Evolutionary conservation across 2,329 filamentous ascomycete species (phyloP).

Genomic region (Alternaria incomplexa): DNA sequence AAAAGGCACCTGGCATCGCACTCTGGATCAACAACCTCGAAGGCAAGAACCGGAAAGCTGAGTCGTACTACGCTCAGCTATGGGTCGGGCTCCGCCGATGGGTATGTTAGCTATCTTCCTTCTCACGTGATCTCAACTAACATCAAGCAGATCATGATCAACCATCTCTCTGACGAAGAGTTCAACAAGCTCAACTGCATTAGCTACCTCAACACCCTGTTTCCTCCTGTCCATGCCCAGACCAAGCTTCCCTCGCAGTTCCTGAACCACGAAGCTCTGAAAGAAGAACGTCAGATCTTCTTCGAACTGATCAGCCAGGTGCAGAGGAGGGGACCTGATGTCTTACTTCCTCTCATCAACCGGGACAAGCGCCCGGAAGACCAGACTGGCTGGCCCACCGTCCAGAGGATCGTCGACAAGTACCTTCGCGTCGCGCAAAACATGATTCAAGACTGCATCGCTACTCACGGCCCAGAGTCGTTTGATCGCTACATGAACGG

Average conservation of each 20-base stretch:
- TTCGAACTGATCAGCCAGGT: conserved; percentile 67
- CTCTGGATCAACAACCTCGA: conserved; percentile 62
- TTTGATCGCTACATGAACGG: conserved; percentile 41
- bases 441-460: conserved; percentile 65
- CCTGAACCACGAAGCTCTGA: conserved; percentile 59
- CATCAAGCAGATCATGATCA: conserved; percentile 62
- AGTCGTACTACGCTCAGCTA: conserved; percentile 62
- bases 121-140: conserved; percentile 6
- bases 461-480: conserved; percentile 50
- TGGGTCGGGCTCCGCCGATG: conserved; percentile 68
- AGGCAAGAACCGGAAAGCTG: conserved; percentile 48
- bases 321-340: conserved; percentile 60
- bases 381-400: conserved; percentile 61
- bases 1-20: conserved; percentile 61
- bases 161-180: conserved; percentile 66
- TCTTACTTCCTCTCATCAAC: conserved; percentile 61
- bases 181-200: conserved; percentile 71
- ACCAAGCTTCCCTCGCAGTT: conserved; percentile 56
- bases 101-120: conserved; percentile 53
- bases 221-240: conserved; percentile 59
- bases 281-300: conserved; percentile 65
- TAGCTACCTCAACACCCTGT: conserved; percentile 71
- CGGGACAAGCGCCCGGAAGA: conserved; percentile 60
- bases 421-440: conserved; percentile 65
- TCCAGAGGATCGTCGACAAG: conserved; percentile 59